phyloP scores from a whole-genome alignment of 164 flowering plant genomes.

The Vitis cinerea region DNA sequence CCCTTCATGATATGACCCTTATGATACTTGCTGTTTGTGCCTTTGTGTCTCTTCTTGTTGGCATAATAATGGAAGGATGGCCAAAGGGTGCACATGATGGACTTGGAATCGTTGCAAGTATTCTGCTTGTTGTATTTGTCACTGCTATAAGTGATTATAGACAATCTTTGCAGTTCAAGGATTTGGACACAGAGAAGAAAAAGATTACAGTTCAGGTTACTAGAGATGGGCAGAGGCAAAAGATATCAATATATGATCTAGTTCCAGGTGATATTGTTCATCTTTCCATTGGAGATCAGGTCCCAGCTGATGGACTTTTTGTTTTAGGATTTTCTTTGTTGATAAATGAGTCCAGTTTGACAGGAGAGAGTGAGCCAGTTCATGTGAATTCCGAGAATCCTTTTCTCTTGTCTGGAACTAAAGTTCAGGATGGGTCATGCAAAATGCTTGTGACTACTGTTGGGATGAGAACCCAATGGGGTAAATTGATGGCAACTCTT shows the following conservation, averaged over 20 bases:
- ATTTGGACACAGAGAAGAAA: conserved; percentile 93
- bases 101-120: conserved; percentile 91
- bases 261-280: conserved; percentile 95
- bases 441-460: conserved; percentile 95
- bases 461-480: conserved; percentile 99
- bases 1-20: conserved; percentile 92
- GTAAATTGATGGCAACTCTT: conserved; percentile 93
- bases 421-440: conserved; percentile 95
- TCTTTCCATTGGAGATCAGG: conserved; percentile 89
- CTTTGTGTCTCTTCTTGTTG: conserved; percentile 77
- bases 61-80: conserved; percentile 89
- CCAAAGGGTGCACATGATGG: conserved; percentile 98
- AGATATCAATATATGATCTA: conserved; percentile 82
- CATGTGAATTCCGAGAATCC: conserved; percentile 59
- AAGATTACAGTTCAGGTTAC: conserved; percentile 83
- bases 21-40: conserved; percentile 92
- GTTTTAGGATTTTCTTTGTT: conserved; percentile 76
- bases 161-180: conserved; percentile 93
- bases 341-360: conserved; percentile 90
- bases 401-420: conserved; percentile 92
- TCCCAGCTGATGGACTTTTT: conserved; percentile 95
- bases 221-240: conserved; percentile 76
- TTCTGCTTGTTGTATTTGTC: conserved; percentile 87
- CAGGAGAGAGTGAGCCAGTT: conserved; percentile 92
- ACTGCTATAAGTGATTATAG: conserved; percentile 93